phyloP scores from a whole-genome alignment of 768 basidiomycete species.

The Naganishia randhawae region DNA sequence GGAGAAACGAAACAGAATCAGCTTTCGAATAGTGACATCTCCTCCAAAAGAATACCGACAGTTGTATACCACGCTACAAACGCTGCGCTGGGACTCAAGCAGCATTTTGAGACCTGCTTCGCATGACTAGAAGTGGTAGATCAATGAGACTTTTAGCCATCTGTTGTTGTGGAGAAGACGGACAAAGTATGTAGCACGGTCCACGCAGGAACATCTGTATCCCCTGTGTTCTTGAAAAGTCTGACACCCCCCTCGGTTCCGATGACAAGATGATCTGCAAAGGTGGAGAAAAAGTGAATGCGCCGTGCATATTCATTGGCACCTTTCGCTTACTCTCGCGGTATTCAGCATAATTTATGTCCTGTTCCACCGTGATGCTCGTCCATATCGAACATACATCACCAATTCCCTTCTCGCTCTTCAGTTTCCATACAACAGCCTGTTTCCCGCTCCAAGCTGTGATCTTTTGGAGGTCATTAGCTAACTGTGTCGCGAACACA shows the following conservation, averaged over 20 bases:
- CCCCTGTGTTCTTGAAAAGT: not conserved
- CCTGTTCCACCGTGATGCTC: constrained; percentile 6
- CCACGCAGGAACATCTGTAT: constrained; percentile 13
- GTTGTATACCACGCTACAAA: constrained; percentile 8
- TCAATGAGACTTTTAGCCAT: not conserved
- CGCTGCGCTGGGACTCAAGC: constrained; percentile 12
- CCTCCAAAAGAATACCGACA: not conserved
- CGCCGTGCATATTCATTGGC: not conserved
- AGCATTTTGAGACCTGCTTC: constrained; percentile 4
- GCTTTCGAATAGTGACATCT: not conserved
- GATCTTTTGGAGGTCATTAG: not conserved
- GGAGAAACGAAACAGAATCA: too few relatives aligned
- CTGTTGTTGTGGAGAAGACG: not conserved
- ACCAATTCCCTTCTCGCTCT: not conserved
- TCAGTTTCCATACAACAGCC: constrained; percentile 4
- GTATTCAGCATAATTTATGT: not conserved
- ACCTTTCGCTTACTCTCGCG: not conserved
- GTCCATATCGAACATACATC: not conserved
- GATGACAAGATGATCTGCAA: constrained; percentile 6
- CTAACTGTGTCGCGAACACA: not conserved
- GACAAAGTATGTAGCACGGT: not conserved
- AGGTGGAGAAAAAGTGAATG: not conserved
- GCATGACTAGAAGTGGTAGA: not conserved
- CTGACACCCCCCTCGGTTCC: not conserved
- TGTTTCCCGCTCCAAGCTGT: constrained; percentile 15